Conservation (phyloP, 2,329 filamentous ascomycete genomes). For the Trichoderma simmonsii region DNA sequence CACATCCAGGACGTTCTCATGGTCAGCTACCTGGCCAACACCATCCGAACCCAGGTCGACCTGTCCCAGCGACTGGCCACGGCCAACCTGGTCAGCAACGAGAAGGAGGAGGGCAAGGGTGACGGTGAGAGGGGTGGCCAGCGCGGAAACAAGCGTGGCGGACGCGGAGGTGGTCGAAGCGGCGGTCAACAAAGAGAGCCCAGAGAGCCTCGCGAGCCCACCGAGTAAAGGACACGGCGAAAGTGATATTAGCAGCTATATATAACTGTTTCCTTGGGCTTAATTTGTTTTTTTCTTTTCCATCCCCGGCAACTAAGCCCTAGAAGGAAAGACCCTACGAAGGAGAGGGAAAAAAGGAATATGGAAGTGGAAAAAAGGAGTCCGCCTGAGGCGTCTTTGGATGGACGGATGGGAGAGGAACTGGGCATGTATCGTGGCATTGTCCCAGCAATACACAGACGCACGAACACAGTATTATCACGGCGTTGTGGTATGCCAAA, state of each 20-base stretch:
- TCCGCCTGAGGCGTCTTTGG: constrained; percentile 21
- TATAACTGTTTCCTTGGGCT: constrained; percentile 8
- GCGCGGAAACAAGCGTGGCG: constrained; percentile 49
- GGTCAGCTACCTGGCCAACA: constrained; percentile 97
- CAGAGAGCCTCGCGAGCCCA: constrained; percentile 40
- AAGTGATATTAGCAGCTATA: not conserved
- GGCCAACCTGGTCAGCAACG: constrained; percentile 56
- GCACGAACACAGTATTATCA: constrained; percentile 29
- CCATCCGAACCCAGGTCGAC: constrained; percentile 97
- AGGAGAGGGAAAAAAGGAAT: not conserved
- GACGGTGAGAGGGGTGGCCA: constrained; percentile 45
- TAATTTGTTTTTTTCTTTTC: constrained; percentile 10
- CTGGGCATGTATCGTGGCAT: constrained; percentile 34
- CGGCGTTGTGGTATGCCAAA: constrained; percentile 39
- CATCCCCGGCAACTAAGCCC: not conserved
- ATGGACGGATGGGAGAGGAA: constrained; percentile 26
- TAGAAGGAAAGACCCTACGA: not conserved
- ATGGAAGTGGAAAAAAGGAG: constrained; percentile 6
- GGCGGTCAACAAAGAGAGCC: constrained; percentile 51
- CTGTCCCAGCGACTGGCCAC: constrained; percentile 91
- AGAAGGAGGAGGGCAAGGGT: constrained; percentile 49
- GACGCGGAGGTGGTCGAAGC: constrained; percentile 50
- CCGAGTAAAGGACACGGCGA: constrained; percentile 31
- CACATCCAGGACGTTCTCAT: constrained; percentile 99
- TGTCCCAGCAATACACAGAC: constrained; percentile 14